A percentile compares a stretch with the other conserved stretches of the same genome.
phyloP scores from a whole-genome alignment of 768 basidiomycete species.

The Pisolithus sp. region DNA sequence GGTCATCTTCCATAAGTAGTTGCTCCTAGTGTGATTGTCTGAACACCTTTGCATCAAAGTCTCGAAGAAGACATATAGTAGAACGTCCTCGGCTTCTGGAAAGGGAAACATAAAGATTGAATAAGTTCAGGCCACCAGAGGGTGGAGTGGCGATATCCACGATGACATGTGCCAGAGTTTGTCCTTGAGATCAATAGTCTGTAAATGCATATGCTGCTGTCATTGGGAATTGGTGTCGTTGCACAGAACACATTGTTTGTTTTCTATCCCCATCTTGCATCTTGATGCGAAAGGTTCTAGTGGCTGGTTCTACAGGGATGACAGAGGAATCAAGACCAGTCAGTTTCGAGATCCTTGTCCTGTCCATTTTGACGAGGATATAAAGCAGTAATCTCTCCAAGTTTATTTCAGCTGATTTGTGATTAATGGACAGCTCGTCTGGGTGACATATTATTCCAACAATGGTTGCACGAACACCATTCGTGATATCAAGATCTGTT shows the following conservation, averaged over 20 bases:
- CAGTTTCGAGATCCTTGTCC: neutral
- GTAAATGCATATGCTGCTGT: conserved; percentile 38
- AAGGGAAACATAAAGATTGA: conserved; percentile 36
- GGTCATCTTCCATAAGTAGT: no score
- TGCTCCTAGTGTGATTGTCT: neutral
- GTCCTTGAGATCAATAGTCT: conserved; percentile 36
- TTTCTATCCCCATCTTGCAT: neutral
- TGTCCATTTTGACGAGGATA: neutral
- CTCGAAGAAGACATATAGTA: conserved; percentile 23
- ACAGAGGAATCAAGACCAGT: neutral
- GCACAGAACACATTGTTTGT: no score
- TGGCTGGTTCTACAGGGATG: neutral
- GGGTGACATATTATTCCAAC: neutral
- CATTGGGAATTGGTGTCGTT: conserved; percentile 24
- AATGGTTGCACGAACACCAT: neutral
- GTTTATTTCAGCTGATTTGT: neutral
- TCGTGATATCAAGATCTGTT: conserved; percentile 12
- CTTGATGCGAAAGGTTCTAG: neutral
- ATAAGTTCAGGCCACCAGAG: conserved; percentile 21
- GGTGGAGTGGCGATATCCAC: conserved; percentile 34
- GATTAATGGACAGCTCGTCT: neutral
- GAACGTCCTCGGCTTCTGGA: conserved; percentile 15
- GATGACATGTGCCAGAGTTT: conserved; percentile 30
- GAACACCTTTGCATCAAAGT: conserved; percentile 23
- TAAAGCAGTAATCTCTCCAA: neutral